Conservation (phyloP, 306 rosid species). For the Vigna reflexopilosa region DNA sequence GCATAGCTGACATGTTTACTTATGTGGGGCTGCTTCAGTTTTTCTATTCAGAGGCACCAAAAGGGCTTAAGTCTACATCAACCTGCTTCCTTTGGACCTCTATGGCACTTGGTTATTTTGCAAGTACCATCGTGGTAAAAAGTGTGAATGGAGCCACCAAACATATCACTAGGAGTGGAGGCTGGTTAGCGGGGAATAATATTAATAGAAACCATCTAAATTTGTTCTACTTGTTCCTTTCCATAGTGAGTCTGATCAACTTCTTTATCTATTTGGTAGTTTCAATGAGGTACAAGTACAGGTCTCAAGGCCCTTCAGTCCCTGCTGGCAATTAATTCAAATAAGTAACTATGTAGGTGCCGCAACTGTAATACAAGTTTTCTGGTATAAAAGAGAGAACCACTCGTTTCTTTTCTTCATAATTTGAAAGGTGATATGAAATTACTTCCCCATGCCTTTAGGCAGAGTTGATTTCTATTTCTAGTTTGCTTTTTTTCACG, state of each 20-base stretch:
- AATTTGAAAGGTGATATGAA: slow-evolving; percentile 15
- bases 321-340: slow-evolving; percentile 41
- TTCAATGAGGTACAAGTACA: slow-evolving; percentile 75
- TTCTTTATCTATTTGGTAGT: slow-evolving; percentile 68
- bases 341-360: slow-evolving; percentile 10
- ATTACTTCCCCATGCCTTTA: background rate
- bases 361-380: background rate
- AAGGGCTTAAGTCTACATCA: slow-evolving; percentile 73
- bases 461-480: background rate
- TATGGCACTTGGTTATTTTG: slow-evolving; percentile 86
- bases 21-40: slow-evolving; percentile 87
- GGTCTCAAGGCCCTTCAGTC: slow-evolving; percentile 50
- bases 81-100: slow-evolving; percentile 93
- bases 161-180: slow-evolving; percentile 57
- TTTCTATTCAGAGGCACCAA: slow-evolving; percentile 94
- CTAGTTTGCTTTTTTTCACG: background rate
- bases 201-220: slow-evolving; percentile 82
- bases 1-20: slow-evolving; percentile 91
- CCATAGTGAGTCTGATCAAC: slow-evolving; percentile 74
- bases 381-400: background rate
- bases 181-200: slow-evolving; percentile 89
- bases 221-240: slow-evolving; percentile 78
- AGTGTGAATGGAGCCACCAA: slow-evolving; percentile 73
- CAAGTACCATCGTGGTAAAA: slow-evolving; percentile 78
- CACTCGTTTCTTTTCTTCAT: slow-evolving; percentile 17